A percentile compares a stretch with the other conserved stretches of the same genome.
phyloP scores from a whole-genome alignment of 2,329 filamentous ascomycete species.

The Aspergillus awamori region DNA sequence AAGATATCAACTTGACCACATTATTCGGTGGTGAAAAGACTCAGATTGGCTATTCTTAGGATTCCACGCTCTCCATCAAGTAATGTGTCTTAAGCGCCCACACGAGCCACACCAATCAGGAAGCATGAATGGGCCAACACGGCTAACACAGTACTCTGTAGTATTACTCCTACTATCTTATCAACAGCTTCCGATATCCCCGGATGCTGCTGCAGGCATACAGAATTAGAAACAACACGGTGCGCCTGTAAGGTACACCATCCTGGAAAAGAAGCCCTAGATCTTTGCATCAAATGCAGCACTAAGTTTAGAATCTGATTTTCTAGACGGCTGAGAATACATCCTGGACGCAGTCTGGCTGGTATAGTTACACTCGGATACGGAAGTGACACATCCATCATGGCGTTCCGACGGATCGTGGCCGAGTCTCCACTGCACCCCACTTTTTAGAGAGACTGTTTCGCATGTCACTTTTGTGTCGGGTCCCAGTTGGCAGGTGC shows the following conservation, averaged over 20 bases:
- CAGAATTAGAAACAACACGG: background rate
- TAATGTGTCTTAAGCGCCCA: slow-evolving; percentile 1
- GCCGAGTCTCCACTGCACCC: background rate
- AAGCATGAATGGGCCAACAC: background rate
- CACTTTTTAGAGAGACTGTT: slow-evolving; percentile 9
- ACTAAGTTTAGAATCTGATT: too few species aligned
- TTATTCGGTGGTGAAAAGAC: background rate
- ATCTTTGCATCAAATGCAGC: too few species aligned
- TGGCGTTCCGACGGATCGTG: slow-evolving; percentile 3
- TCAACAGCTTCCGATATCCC: background rate
- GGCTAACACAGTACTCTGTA: background rate
- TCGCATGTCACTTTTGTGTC: slow-evolving; percentile 9
- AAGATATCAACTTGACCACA: background rate
- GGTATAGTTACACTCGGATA: background rate
- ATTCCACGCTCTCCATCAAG: background rate
- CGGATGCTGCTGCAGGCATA: background rate
- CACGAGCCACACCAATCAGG: background rate
- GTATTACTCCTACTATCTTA: background rate
- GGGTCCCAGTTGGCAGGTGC: slow-evolving; percentile 9
- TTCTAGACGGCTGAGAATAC: too few species aligned
- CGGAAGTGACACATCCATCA: background rate
- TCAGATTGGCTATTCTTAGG: slow-evolving; percentile 15
- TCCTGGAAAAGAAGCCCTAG: background rate
- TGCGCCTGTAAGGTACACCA: background rate
- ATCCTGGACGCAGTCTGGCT: too few species aligned